These are phyloP conservation scores for Przewalskia tangutica DNA, from an alignment of 257 asterid genomes.

Conservation along the genomic window DNA sequence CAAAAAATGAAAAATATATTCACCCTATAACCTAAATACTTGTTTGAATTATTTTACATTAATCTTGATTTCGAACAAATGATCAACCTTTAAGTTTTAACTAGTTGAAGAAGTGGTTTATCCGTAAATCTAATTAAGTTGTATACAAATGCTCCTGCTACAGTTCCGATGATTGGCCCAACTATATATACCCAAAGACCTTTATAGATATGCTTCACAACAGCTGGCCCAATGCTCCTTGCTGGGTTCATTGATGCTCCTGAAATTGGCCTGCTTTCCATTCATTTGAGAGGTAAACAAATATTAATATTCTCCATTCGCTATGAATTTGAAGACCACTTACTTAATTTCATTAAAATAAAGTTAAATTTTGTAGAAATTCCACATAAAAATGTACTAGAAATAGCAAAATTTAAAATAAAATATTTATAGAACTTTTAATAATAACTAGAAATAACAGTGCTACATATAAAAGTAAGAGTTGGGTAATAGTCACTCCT, in stretches of 20 bases:
- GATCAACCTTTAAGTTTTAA: background rate
- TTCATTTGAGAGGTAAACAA: background rate
- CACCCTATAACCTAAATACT: background rate
- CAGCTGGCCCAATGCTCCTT: constrained; percentile 79
- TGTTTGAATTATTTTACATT: background rate
- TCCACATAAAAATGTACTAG: background rate
- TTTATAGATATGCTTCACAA: constrained; percentile 32
- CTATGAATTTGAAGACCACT: background rate
- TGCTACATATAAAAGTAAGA: no score
- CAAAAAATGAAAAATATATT: no score
- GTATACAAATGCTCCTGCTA: constrained; percentile 44
- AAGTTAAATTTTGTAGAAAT: no score
- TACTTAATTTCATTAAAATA: no score
- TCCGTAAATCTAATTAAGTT: constrained; percentile 41
- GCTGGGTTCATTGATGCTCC: constrained; percentile 97
- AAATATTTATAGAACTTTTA: no score
- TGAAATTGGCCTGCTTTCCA: constrained; percentile 54
- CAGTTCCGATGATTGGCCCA: constrained; percentile 52
- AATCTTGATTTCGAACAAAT: background rate
- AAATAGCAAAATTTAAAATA: background rate
- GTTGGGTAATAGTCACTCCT: no score
- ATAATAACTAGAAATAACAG: no score
- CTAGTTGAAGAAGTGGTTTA: constrained; percentile 17
- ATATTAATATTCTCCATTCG: background rate
- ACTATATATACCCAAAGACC: constrained; percentile 54